Evolutionary conservation across 2,329 filamentous ascomycete genomes (phyloP), one percentile per base, ranked within the genome.

Genomic region (Emmonsia crescens): DNA sequence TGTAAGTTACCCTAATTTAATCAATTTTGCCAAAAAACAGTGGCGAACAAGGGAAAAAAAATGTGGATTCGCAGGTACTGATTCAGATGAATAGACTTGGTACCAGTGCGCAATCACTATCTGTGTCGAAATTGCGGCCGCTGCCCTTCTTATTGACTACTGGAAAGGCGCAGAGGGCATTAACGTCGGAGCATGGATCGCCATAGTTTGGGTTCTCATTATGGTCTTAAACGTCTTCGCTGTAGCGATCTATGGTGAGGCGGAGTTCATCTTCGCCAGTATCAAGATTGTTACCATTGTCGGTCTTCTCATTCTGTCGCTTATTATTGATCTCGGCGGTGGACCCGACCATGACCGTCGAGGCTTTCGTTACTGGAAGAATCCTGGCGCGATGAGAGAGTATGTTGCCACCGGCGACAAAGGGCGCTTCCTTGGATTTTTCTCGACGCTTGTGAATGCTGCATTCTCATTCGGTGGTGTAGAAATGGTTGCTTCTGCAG

Each of bases 301-400:
- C 33, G 78, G 78, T 36, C 70, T 80, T 19, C 66, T 79, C 49
- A 68, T 79, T 46, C 67, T 78, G 57, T 74, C 76, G 1, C 73
- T 87, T 36, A 77, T 87, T 62, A 83, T 87, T 66, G 82, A 85
- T 67, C 78, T 86, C 0, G 85, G 85, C 36, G 85, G 84, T 55
- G 78, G 84, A 1, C 80, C 84, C 0, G 82, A 83, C 3, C 80
- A 80, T 0, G 78, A 82, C 24, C 76, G 82, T 4, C 79, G 85
- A 59, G 87, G 87, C 1, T 89, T 89, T 71, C 74, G 78, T 46
- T 89, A 88, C 73, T 91, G 88, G 88, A 82, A 74, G 27, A 73
- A 85, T 38, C 87, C 88, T 0, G 87, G 85, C 1, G 84, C 86
- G 0, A 87, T 88, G 66, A 84, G 86, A 40, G 82, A 86, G 67